Base-by-base conservation (phyloP, 345 rosid genomes). In the Erucastrum elatum region DNA sequence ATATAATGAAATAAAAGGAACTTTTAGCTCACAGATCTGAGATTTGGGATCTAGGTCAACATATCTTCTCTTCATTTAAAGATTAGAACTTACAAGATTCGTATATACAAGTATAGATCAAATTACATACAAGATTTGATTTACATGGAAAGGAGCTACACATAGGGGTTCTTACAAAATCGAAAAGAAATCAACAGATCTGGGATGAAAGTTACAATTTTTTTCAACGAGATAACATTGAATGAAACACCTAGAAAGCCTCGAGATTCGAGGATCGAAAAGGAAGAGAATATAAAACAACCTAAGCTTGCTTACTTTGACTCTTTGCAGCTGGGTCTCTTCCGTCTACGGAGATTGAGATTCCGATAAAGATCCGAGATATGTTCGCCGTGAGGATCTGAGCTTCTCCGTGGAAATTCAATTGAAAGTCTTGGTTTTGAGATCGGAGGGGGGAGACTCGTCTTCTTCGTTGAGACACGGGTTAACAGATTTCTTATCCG, bases 261-360 rank as follows among this genome's bases (percentile, higher is more conserved):
- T 80, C 53, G 30, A 31, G 49, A 64, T 75, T 35, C 56, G 80
- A 75, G 76, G 53, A 80, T 80, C 72, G 56, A 75, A 80, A 1
- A 80, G 58, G 15, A 64, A 70, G 37, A 31, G 16, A n/a, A 17
- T 0, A 26, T 0, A 21, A 46, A 75, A 21, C 60, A 75, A 41
- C 76, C 74, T 71, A 81, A 0, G 83, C 69, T 80, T 70, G 83
- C 83, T 81, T 81, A 81, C 83, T 81, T 75, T 72, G 35, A 55
- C 74, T 71, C 76, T 58, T 30, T 21, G 68, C 44, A 13, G 68
- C 63, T 68, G 61, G 30, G 0, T 35, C 27, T 68, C 75, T 64
- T 66, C 49, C 34, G 70, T 49, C 26, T 62, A 49, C 70, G 41
- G 64, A 53, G 39, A 10, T 11, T 77, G 56, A 53, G 77, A 31